Percentiles rank a stretch among this genome's conserved stretches.
Evolutionary conservation across 116 monocot species (phyloP).

Genomic region (Dioscorea cayenensis): DNA sequence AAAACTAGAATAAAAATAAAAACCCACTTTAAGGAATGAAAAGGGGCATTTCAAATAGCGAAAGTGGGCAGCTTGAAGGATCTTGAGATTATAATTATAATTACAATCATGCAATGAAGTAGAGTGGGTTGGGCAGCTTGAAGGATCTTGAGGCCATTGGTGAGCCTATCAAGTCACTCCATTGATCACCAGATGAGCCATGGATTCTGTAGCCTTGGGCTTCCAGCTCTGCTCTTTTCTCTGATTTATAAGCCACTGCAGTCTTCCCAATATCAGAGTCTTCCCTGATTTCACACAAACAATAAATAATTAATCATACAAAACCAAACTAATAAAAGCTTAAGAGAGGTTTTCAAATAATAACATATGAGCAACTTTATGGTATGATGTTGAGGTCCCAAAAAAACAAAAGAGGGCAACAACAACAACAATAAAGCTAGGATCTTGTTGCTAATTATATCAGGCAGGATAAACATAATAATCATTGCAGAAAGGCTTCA

Average conservation of each 20-base stretch:
- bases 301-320: neutral
- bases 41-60: too few relatives aligned
- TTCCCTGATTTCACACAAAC: slow-evolving; percentile 17
- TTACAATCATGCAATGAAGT: neutral
- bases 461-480: too few relatives aligned
- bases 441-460: too few relatives aligned
- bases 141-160: neutral
- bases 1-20: too few relatives aligned
- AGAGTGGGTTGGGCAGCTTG: neutral
- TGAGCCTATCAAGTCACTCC: neutral
- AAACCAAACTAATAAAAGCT: neutral
- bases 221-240: neutral
- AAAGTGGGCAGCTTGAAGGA: too few relatives aligned
- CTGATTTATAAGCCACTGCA: slow-evolving; percentile 12
- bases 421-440: too few relatives aligned
- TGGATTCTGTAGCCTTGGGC: neutral
- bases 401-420: too few relatives aligned
- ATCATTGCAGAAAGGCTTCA: too few relatives aligned
- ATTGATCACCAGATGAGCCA: neutral
- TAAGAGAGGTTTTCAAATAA: too few relatives aligned
- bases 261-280: slow-evolving; percentile 26
- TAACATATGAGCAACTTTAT: neutral
- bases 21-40: too few relatives aligned
- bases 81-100: too few relatives aligned
- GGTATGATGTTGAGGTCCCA: neutral